phyloP scores from a whole-genome alignment of 2,329 filamentous ascomycete genomes.

The Trichoderma koningiopsis region DNA sequence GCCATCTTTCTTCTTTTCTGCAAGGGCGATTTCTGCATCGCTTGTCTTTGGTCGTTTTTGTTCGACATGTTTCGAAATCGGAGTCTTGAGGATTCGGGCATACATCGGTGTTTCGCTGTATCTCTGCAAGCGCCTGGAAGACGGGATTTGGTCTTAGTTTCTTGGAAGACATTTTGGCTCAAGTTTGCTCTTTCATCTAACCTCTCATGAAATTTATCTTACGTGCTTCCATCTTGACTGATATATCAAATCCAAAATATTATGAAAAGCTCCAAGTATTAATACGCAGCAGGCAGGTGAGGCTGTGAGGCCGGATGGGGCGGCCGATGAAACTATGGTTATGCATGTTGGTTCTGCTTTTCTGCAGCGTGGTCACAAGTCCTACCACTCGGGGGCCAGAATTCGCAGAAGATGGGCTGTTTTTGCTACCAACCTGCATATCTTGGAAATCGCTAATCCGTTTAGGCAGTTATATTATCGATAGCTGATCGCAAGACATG shows the following conservation, averaged over 20 bases:
- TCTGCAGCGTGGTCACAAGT: background rate
- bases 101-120: background rate
- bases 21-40: constrained; percentile 3
- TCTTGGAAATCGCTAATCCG: background rate
- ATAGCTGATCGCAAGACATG: background rate
- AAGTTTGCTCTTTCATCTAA: background rate
- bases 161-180: background rate
- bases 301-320: constrained; percentile 1
- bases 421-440: constrained; percentile 13
- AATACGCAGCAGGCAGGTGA: background rate
- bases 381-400: background rate
- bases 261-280: background rate
- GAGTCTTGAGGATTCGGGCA: constrained; percentile 6
- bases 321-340: background rate
- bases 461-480: background rate
- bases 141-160: background rate
- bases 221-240: background rate
- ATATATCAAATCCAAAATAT: background rate
- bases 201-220: background rate
- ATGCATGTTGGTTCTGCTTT: constrained; percentile 20
- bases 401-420: background rate
- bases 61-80: constrained; percentile 3
- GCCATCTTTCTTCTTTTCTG: background rate
- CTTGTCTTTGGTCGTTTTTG: background rate
- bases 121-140: background rate